Percentiles rank a stretch among this genome's conserved stretches.
phyloP scores from a whole-genome alignment of 805 yeast genomes.

The Barnettozyma siamensis region DNA sequence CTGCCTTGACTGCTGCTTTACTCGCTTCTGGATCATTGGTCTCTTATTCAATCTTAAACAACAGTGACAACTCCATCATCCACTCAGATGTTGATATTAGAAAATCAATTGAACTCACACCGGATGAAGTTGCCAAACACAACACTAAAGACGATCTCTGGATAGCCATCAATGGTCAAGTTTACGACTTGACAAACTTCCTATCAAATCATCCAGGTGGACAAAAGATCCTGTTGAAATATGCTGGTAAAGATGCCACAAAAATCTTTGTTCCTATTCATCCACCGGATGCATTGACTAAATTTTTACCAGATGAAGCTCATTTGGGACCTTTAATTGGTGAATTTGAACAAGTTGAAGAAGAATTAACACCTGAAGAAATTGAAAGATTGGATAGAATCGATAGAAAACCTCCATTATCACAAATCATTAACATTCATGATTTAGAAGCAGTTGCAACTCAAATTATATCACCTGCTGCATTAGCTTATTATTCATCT shows the following conservation, averaged over 20 bases:
- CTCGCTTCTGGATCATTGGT: no score
- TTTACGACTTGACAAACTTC: slow-evolving; percentile 71
- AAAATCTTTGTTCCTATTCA: slow-evolving; percentile 84
- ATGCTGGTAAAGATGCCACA: slow-evolving; percentile 82
- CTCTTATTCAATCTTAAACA: no score
- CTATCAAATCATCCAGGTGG: slow-evolving; percentile 79
- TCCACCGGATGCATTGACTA: slow-evolving; percentile 77
- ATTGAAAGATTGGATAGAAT: slow-evolving; percentile 35
- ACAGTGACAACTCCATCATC: no score
- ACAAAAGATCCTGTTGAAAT: slow-evolving; percentile 64
- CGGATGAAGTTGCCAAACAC: slow-evolving; percentile 24
- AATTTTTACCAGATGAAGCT: slow-evolving; percentile 51
- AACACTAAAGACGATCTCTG: slow-evolving; percentile 58
- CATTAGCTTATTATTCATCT: slow-evolving; percentile 90
- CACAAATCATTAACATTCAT: slow-evolving; percentile 65
- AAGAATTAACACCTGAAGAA: slow-evolving; percentile 32
- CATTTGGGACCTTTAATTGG: slow-evolving; percentile 52
- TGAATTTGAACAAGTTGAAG: slow-evolving; percentile 32
- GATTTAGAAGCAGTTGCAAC: slow-evolving; percentile 89
- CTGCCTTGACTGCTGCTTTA: no score
- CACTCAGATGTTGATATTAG: slow-evolving; percentile 2
- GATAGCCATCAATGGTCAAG: slow-evolving; percentile 78
- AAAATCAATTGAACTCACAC: slow-evolving; percentile 15
- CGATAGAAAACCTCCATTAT: slow-evolving; percentile 59
- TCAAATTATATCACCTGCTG: slow-evolving; percentile 66